Evolutionary conservation across 2,329 filamentous ascomycete species (phyloP).

Genomic region (Cryphonectria japonica): DNA sequence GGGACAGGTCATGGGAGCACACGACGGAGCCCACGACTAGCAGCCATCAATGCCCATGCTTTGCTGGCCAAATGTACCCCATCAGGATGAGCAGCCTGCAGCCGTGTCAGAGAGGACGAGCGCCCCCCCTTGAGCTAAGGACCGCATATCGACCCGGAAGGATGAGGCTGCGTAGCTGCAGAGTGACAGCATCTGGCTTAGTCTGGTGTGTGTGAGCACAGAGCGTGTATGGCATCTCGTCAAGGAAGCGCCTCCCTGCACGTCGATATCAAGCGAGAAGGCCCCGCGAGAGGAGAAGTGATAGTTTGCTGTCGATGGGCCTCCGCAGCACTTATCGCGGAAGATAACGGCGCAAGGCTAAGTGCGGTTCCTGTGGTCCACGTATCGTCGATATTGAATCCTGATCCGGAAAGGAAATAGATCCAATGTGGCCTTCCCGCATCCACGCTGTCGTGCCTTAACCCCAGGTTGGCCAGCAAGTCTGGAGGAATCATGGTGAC

Average conservation of each 20-base stretch:
- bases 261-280: not conserved
- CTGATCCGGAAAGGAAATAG: not conserved
- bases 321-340: not conserved
- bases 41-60: not conserved
- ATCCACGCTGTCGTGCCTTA: not conserved
- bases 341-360: not conserved
- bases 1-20: not conserved
- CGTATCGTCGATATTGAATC: not conserved
- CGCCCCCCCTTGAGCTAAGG: not conserved
- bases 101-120: not conserved
- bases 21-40: not conserved
- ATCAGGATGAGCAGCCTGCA: not conserved
- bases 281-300: not conserved
- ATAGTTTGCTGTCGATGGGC: not conserved
- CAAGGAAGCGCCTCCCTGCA: not conserved
- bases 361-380: not conserved
- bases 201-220: not conserved
- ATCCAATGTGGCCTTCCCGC: not conserved
- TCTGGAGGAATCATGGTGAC: not conserved
- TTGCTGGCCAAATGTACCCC: not conserved
- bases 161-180: slow-evolving; percentile 25
- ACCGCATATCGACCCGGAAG: slow-evolving; percentile 13
- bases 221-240: not conserved
- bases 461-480: not conserved
- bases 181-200: slow-evolving; percentile 25